Evolutionary conservation across 2,329 filamentous ascomycete genomes (phyloP).

Genomic region (Cladosporium colombiae): DNA sequence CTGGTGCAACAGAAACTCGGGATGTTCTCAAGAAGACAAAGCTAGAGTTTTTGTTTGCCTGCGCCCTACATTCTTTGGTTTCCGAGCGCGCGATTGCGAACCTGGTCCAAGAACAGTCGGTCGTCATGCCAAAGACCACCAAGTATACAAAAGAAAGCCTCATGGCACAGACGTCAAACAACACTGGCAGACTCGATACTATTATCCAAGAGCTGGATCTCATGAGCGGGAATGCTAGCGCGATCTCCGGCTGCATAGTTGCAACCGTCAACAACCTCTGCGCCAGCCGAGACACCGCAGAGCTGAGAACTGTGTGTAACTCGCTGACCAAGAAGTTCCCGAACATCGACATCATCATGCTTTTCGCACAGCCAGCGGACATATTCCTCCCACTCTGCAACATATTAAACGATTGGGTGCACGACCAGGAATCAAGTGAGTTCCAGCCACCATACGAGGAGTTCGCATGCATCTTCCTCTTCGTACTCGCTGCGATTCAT

Average conservation of each 20-base stretch:
- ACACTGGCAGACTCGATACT: slow-evolving; percentile 72
- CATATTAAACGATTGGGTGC: slow-evolving; percentile 75
- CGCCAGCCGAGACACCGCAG: slow-evolving; percentile 73
- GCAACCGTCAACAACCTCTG: slow-evolving; percentile 62
- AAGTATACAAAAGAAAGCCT: slow-evolving; percentile 77
- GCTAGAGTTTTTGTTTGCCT: slow-evolving; percentile 86
- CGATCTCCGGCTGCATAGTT: slow-evolving; percentile 70
- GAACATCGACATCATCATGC: slow-evolving; percentile 71
- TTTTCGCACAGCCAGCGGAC: slow-evolving; percentile 71
- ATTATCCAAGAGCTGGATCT: slow-evolving; percentile 81
- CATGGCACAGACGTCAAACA: slow-evolving; percentile 73
- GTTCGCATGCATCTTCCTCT: slow-evolving; percentile 73
- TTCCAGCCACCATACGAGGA: slow-evolving; percentile 86
- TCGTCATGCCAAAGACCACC: slow-evolving; percentile 71
- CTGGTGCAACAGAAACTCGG: slow-evolving; percentile 56
- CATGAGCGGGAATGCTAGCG: slow-evolving; percentile 88
- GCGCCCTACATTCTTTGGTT: slow-evolving; percentile 83
- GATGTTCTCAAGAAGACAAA: slow-evolving; percentile 66
- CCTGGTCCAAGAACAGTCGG: slow-evolving; percentile 80
- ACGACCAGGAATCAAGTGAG: slow-evolving; percentile 79
- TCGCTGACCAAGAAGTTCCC: slow-evolving; percentile 72
- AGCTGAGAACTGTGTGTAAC: slow-evolving; percentile 72
- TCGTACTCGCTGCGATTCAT: slow-evolving; percentile 73
- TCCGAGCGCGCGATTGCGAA: slow-evolving; percentile 74
- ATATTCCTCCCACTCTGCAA: slow-evolving; percentile 73